Base-by-base conservation (phyloP, 2,329 filamentous ascomycete species). In the Colletotrichum plurivorum region DNA sequence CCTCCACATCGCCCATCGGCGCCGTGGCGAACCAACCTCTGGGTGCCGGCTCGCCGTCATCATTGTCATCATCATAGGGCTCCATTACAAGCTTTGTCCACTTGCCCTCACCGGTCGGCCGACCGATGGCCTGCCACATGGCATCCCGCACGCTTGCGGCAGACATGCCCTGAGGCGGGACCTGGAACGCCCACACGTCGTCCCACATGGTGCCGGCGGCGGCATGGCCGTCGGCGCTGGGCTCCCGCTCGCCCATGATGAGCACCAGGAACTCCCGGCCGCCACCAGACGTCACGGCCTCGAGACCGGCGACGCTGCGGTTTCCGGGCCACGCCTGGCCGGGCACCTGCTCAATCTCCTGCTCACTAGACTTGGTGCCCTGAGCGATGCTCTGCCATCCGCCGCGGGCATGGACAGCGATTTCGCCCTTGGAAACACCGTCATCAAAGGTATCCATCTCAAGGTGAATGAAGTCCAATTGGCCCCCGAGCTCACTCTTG, bases 181-280 rank as follows among this genome's bases (percentile, higher is more conserved):
- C 83, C 78, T 90, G 87, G 78, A 90, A 92, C 16, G 85, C 84
- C 90, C 90, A 92, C 18, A 90, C 85, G 75, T 92, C 89, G 71
- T 83, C 79, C 79, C 84, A 85, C 76, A 89, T 90, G 67, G 82
- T 83, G 25, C 86, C 88, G 2, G 86, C 84, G 16, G 79, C 84
- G 18, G 81, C 82, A 73, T 88, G 84, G 31, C 86, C 87, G 2
- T 83, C 77, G 13, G 78, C 74, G 71, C 84, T 85, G 3, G 88
- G 83, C 49, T 82, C 78, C 25, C 81, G 78, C 78, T 92, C 88
- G 52, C 90, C 90, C 71, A 92, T 84, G 53, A 87, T 77, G n/a
- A 91, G 81, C 13, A 92, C 80, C 15, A 92, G 83, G 76, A 89
- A 90, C 76, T 91, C 88, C 61, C 87, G 82, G 10, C 89, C 89